Conservation (phyloP, 768 basidiomycete genomes). For the Tulasnella calospora region DNA sequence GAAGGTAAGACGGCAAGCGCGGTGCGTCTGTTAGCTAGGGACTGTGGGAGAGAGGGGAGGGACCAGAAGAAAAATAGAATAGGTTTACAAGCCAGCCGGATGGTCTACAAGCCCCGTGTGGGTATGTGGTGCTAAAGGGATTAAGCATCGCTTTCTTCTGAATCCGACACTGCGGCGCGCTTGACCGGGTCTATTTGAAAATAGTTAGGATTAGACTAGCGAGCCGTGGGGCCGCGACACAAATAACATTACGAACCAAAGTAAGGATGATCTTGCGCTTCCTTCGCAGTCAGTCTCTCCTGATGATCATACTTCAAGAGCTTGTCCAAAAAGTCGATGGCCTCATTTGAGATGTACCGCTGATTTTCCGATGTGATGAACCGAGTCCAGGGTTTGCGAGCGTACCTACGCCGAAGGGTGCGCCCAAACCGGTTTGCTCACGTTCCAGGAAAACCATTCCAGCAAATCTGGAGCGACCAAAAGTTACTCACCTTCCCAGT, state of each 20-base stretch:
- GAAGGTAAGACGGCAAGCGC: background rate
- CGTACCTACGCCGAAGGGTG: slow-evolving; percentile 42
- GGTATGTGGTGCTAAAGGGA: slow-evolving; percentile 1
- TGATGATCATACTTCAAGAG: slow-evolving; percentile 65
- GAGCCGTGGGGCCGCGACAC: background rate
- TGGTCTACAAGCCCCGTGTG: background rate
- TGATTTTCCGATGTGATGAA: slow-evolving; percentile 59
- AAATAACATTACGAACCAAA: slow-evolving; percentile 45
- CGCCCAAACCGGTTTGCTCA: background rate
- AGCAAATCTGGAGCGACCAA: background rate
- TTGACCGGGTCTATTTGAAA: slow-evolving; percentile 27
- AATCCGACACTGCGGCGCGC: slow-evolving; percentile 22
- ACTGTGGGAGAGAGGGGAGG: background rate
- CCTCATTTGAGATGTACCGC: slow-evolving; percentile 54
- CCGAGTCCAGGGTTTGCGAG: slow-evolving; percentile 59
- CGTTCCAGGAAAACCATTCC: background rate
- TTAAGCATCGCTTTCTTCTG: slow-evolving; percentile 25
- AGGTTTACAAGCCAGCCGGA: background rate
- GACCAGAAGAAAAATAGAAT: background rate
- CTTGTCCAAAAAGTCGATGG: slow-evolving; percentile 61
- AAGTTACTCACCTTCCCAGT: slow-evolving; percentile 43
- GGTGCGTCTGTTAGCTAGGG: background rate
- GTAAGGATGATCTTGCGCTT: slow-evolving; percentile 62
- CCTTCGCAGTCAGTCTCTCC: slow-evolving; percentile 60
- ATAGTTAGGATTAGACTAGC: slow-evolving; percentile 8